Base-by-base conservation (phyloP, 345 rosid genomes). In the Acer yangbiense region DNA sequence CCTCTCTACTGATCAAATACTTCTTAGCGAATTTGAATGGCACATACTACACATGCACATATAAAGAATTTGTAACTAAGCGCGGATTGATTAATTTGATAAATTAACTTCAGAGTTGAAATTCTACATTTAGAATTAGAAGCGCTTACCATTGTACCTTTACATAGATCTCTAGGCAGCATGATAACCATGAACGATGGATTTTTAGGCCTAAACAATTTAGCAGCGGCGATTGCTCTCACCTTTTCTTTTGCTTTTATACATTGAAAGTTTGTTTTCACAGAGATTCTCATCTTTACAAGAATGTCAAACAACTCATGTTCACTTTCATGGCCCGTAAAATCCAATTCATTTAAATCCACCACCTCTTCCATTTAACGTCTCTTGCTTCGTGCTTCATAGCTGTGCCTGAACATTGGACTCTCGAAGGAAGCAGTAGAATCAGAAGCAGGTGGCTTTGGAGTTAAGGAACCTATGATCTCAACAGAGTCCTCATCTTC, bases 21-120 rank as follows among this genome's bases (percentile, higher is more conserved):
- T 44, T 44, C 48, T 14, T 23, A n/a, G 23, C 32, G 62, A 84
- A 84, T 41, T 54, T n/a, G 18, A 1, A 0, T 7, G 86, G 84
- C 64, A 84, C 29, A 62, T 71, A 11, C 71, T 71, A 64, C 68
- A 32, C 39, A 35, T 9, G 41, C 3, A 25, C 0, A 13, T 2
- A 12, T 2, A 62, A 7, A 46, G 50, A 46, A 46, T 9, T 23
- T 23, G 1, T 12, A 21, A 13, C 5, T 23, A n/a, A 0, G 13
- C 0, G 0, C 6, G 5, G 35, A 32, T 32, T 32, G 6, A 32
- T 32, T 32, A 0, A 32, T 4, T 32, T 32, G 54, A 50, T 0
- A 50, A 11, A 50, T 12, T 50, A 50, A 52, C 13, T 46, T 46
- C 13, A 9, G 50, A 2, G 10, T 46, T 2, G 2, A 9, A 46